Percentiles rank a stretch among this genome's conserved stretches.
These are phyloP conservation scores for Debaryomyces tyrocola DNA, from an alignment of 805 yeast genomes.

Conservation along the genomic window DNA sequence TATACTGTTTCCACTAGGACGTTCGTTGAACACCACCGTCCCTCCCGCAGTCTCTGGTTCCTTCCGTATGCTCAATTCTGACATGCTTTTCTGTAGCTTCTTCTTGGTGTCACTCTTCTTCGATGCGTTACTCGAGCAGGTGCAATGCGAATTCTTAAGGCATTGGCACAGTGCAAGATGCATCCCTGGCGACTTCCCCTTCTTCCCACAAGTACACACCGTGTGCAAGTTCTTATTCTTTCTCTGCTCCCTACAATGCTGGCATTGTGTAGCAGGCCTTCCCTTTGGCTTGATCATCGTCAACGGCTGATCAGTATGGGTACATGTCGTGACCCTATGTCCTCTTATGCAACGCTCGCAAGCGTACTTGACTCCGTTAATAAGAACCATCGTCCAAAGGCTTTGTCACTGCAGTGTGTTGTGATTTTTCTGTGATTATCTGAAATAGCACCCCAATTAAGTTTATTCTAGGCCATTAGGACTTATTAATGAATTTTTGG, in stretches of 20 bases:
- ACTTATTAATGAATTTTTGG: too few species aligned
- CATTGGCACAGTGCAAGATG: conserved; percentile 40
- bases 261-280: conserved; percentile 89
- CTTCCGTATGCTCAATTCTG: background rate
- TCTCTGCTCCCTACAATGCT: conserved; percentile 77
- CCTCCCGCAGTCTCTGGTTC: background rate
- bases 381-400: conserved; percentile 64
- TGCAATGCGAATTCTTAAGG: conserved; percentile 40
- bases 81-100: conserved; percentile 5
- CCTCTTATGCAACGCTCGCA: conserved; percentile 96
- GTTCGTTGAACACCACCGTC: background rate
- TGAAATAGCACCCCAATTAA: background rate
- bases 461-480: background rate
- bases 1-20: background rate
- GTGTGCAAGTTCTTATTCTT: conserved; percentile 66
- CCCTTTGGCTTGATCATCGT: conserved; percentile 96
- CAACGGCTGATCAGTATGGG: conserved; percentile 86
- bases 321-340: conserved; percentile 91
- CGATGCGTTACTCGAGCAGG: conserved; percentile 30
- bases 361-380: conserved; percentile 93
- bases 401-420: background rate
- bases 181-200: conserved; percentile 40
- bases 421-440: background rate
- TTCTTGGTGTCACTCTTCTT: conserved; percentile 12
- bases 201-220: conserved; percentile 68